Percentiles rank a stretch among this genome's conserved stretches.
Evolutionary conservation across 2,329 filamentous ascomycete genomes (phyloP).

Genomic region (Chrysoporthe austroafricana): DNA sequence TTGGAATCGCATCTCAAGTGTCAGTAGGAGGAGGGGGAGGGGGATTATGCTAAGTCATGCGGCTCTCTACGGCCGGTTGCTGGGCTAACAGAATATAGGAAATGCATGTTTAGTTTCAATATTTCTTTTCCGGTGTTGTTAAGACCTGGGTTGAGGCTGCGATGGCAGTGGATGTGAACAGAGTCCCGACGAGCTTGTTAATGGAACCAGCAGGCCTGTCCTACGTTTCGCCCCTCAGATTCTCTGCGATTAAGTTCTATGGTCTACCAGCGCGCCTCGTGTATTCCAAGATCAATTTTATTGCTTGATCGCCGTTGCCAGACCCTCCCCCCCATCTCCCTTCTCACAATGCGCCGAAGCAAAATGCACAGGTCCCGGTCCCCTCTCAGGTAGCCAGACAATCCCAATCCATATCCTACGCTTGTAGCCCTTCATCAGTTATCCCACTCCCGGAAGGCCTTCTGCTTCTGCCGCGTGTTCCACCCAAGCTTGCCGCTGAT

Average conservation of each 20-base stretch:
- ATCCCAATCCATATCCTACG: background rate
- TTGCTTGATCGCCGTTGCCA: background rate
- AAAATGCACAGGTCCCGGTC: background rate
- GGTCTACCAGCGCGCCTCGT: conserved; percentile 3
- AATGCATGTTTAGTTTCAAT: background rate
- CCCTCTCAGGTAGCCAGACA: background rate
- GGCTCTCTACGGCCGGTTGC: background rate
- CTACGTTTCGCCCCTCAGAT: background rate
- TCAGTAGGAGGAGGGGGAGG: background rate
- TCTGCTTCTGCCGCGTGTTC: conserved; percentile 81
- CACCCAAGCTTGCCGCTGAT: conserved; percentile 79
- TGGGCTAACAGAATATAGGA: background rate
- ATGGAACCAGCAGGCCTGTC: background rate
- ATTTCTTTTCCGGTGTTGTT: background rate
- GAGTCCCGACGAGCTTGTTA: background rate
- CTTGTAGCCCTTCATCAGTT: conserved; percentile 3
- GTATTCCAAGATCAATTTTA: background rate
- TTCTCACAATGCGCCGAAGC: background rate
- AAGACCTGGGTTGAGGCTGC: background rate
- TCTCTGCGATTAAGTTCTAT: background rate
- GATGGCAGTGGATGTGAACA: background rate
- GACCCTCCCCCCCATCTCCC: background rate
- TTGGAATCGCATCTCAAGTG: background rate
- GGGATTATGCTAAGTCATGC: background rate
- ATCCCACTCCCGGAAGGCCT: conserved; percentile 58